Percentiles rank a stretch among this genome's conserved stretches.
Evolutionary conservation across 78 protist genomes (phyloP).

Genomic region (Monocercomonoides exilis): DNA sequence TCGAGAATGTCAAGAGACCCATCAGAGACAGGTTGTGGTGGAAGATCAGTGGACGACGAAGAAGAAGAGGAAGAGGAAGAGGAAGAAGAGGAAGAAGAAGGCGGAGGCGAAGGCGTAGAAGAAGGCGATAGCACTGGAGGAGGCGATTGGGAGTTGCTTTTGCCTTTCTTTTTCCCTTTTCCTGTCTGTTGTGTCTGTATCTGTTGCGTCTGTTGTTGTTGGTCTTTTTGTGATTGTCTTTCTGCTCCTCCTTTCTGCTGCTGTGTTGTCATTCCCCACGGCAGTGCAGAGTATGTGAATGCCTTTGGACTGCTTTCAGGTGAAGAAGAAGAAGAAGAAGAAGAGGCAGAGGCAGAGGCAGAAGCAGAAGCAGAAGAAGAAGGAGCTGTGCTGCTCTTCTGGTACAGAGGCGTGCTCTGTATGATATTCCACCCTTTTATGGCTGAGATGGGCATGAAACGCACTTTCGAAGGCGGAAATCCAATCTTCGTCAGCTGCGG

Average conservation of each 20-base stretch:
- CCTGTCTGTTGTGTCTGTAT: too few relatives aligned
- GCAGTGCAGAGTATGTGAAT: too few relatives aligned
- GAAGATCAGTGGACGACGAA: conserved; percentile 16
- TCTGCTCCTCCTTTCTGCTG: too few relatives aligned
- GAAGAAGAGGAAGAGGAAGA: not conserved
- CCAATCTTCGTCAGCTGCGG: conserved; percentile 51
- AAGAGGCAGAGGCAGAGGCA: too few relatives aligned
- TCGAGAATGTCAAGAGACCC: not conserved
- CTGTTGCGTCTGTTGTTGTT: too few relatives aligned
- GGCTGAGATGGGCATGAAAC: conserved; percentile 59
- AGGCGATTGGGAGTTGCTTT: too few relatives aligned
- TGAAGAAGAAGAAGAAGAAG: too few relatives aligned
- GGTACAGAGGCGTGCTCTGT: not conserved
- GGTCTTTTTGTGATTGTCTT: too few relatives aligned
- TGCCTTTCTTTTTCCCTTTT: too few relatives aligned
- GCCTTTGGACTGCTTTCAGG: too few relatives aligned
- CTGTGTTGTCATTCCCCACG: too few relatives aligned
- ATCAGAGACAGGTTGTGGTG: not conserved
- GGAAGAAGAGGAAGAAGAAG: not conserved
- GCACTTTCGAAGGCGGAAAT: conserved; percentile 28
- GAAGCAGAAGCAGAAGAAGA: not conserved
- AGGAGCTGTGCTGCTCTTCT: not conserved
- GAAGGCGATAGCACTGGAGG: too few relatives aligned
- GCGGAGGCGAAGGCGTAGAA: not conserved
- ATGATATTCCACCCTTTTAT: conserved; percentile 53